Conservation (phyloP, 352 stramenopile species). For the Phytophthora pisi region DNA sequence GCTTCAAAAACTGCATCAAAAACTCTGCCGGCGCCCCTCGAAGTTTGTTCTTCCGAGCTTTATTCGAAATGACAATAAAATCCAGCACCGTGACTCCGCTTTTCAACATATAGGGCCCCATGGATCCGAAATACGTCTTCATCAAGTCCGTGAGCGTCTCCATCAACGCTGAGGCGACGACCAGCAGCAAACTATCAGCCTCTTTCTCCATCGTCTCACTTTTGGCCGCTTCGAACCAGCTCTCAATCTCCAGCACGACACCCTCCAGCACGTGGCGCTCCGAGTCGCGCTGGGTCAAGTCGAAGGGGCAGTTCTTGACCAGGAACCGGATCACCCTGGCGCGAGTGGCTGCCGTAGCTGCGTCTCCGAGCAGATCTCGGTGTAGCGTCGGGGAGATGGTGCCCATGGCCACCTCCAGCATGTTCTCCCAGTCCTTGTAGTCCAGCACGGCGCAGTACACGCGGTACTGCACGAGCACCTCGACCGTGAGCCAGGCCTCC, state of each 20-base stretch:
- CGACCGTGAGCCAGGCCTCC: conserved; percentile 70
- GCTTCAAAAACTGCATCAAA: conserved; percentile 60
- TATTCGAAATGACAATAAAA: conserved; percentile 72
- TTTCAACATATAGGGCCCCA: conserved; percentile 48
- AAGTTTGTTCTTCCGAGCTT: conserved; percentile 39
- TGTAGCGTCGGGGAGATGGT: conserved; percentile 44
- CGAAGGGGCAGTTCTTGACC: conserved; percentile 64
- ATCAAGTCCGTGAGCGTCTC: conserved; percentile 60
- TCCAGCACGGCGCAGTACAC: conserved; percentile 76
- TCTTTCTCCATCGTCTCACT: conserved; percentile 31
- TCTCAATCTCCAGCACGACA: conserved; percentile 48
- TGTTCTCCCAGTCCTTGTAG: conserved; percentile 52
- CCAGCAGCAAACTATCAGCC: conserved; percentile 50
- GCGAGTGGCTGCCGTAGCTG: conserved; percentile 34
- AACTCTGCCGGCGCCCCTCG: conserved; percentile 55
- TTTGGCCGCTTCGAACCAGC: conserved; percentile 56
- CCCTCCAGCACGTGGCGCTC: conserved; percentile 40
- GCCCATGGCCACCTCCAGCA: conserved; percentile 60
- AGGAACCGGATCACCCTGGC: conserved; percentile 48
- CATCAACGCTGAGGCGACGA: conserved; percentile 52
- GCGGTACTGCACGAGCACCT: conserved; percentile 57
- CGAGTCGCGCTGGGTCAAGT: conserved; percentile 34
- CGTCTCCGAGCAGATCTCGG: conserved; percentile 15
- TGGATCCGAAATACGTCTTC: conserved; percentile 45
- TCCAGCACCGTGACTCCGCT: conserved; percentile 53